A percentile compares a stretch with the other conserved stretches of the same genome.
phyloP scores from a whole-genome alignment of 1,284 basidiomycete genomes.

The Austroboletus novae-zelandiae region DNA sequence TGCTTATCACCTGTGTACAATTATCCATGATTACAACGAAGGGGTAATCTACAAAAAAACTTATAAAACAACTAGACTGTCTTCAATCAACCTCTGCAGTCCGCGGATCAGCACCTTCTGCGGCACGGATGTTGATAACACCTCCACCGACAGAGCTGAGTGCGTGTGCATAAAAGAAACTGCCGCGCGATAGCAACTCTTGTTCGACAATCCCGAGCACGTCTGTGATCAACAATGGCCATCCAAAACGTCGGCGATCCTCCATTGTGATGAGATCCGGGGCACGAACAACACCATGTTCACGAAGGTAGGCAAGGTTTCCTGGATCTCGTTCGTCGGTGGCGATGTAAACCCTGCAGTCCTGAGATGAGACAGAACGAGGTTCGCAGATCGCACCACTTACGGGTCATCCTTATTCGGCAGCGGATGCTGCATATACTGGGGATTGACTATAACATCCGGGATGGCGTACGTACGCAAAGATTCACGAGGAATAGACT shows the following conservation, averaged over 20 bases:
- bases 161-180: constrained; percentile 47
- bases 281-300: constrained; percentile 35
- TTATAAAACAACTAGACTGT: neutral
- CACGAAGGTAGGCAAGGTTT: constrained; percentile 36
- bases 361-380: constrained; percentile 3
- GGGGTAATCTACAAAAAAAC: neutral
- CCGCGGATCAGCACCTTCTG: constrained; percentile 38
- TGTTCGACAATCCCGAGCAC: constrained; percentile 48
- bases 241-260: constrained; percentile 43
- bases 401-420: constrained; percentile 27
- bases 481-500: constrained; percentile 16
- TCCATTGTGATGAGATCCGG: constrained; percentile 41
- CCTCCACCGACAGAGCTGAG: constrained; percentile 43
- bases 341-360: constrained; percentile 45
- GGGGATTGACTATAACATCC: constrained; percentile 22
- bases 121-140: constrained; percentile 42
- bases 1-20: no score
- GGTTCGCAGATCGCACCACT: constrained; percentile 4
- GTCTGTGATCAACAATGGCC: constrained; percentile 45
- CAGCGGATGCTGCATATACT: constrained; percentile 11
- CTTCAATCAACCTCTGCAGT: constrained; percentile 30
- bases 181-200: constrained; percentile 36
- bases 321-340: constrained; percentile 44
- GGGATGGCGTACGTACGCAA: constrained; percentile 32
- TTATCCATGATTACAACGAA: neutral